A percentile compares a stretch with the other conserved stretches of the same genome.
phyloP scores from a whole-genome alignment of 352 stramenopile genomes.

The Elongisporangium senticosum region DNA sequence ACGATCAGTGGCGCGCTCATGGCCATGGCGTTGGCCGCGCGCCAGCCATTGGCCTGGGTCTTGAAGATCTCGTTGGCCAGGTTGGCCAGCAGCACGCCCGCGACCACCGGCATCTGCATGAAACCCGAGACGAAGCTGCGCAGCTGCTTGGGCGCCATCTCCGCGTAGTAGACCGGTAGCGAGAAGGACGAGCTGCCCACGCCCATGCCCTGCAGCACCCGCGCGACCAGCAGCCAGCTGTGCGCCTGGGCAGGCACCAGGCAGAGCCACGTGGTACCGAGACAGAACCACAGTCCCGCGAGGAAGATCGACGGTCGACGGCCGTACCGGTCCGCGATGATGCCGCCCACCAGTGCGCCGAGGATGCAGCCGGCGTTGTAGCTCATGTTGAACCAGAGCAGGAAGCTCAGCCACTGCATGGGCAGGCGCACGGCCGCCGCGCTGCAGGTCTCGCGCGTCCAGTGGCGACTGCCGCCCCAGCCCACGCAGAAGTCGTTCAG shows the following conservation, averaged over 20 bases:
- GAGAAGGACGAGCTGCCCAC: conserved; percentile 16
- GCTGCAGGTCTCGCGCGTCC: conserved; percentile 23
- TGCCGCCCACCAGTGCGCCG: conserved; percentile 13
- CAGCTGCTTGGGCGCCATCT: conserved; percentile 14
- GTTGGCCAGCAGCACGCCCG: conserved; percentile 18
- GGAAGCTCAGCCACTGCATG: conserved; percentile 24
- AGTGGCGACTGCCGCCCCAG: conserved; percentile 16
- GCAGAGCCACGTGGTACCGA: conserved; percentile 12
- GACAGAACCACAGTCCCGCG: conserved; percentile 13
- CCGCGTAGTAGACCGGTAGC: conserved; percentile 17
- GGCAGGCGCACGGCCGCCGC: conserved; percentile 11
- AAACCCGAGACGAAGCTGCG: conserved; percentile 15
- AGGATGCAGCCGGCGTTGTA: conserved; percentile 21
- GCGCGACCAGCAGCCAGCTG: conserved; percentile 6
- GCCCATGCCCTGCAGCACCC: conserved; percentile 14
- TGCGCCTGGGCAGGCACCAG: conserved; percentile 3
- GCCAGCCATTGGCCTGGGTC: conserved; percentile 20
- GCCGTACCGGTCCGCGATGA: conserved; percentile 13
- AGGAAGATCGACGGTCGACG: conserved; percentile 14
- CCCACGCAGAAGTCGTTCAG: conserved; percentile 11
- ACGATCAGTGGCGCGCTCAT: conserved; percentile 4
- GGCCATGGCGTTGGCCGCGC: conserved; percentile 25
- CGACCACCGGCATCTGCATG: conserved; percentile 17
- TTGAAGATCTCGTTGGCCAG: conserved; percentile 26
- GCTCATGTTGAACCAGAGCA: conserved; percentile 14